Conservation (phyloP, 2,329 filamentous ascomycete genomes). For the Parastagonospora avenae region DNA sequence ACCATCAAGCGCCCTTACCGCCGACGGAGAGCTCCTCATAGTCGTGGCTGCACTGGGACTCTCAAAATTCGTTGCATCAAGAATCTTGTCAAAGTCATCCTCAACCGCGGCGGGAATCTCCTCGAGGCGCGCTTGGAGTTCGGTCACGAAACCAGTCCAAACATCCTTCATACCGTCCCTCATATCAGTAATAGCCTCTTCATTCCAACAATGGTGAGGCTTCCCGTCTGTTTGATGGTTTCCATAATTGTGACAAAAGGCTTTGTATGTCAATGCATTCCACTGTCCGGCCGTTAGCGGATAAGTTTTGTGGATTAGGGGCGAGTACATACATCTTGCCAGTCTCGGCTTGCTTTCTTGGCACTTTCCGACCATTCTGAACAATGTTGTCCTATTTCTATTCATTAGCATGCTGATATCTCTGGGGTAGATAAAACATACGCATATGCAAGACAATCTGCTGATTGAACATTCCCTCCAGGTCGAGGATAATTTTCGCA, state of each 20-base stretch:
- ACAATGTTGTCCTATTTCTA: too few relatives aligned
- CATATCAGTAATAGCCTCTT: conserved; percentile 51
- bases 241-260: conserved; percentile 53
- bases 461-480: too few relatives aligned
- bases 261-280: conserved; percentile 43
- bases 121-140: conserved; percentile 17
- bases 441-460: too few relatives aligned
- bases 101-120: conserved; percentile 11
- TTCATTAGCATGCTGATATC: too few relatives aligned
- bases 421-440: too few relatives aligned
- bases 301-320: conserved; percentile 18
- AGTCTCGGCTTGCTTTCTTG: conserved; percentile 38
- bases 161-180: conserved; percentile 33
- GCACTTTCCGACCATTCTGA: too few relatives aligned
- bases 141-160: conserved; percentile 38
- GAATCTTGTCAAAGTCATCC: conserved; percentile 4
- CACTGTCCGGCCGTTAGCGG: conserved; percentile 10
- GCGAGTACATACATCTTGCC: conserved; percentile 47
- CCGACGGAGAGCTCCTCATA: too few relatives aligned
- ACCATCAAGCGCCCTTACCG: conserved; percentile 24
- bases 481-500: too few relatives aligned
- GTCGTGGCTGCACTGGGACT: neutral
- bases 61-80: neutral
- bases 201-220: conserved; percentile 52
- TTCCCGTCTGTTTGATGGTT: conserved; percentile 33